A percentile compares a stretch with the other conserved stretches of the same genome.
Evolutionary conservation across 495 filamentous ascomycete genomes (phyloP).

Genomic region (Neurospora sp.): DNA sequence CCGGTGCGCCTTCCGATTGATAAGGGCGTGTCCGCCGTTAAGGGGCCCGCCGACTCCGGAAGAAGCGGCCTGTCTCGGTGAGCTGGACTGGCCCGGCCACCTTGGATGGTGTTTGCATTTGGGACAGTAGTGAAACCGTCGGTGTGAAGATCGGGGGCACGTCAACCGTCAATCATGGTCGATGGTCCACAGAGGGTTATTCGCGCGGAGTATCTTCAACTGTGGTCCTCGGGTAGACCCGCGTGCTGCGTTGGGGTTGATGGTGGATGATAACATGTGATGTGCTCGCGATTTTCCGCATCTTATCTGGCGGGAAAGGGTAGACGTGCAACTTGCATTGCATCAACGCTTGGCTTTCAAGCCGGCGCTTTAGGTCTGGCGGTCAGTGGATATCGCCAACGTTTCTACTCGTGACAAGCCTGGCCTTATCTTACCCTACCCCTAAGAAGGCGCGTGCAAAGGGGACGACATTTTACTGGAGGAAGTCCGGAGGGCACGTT

Average conservation of each 20-base stretch:
- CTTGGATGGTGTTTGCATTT: background rate
- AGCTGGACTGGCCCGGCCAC: background rate
- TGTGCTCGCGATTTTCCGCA: background rate
- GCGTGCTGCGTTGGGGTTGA: background rate
- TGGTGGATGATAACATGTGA: background rate
- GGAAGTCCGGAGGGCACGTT: background rate
- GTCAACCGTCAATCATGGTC: background rate
- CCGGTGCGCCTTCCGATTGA: background rate
- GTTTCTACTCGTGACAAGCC: background rate
- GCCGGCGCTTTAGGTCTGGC: background rate
- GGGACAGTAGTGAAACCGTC: background rate
- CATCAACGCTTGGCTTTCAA: background rate
- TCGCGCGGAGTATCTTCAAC: background rate
- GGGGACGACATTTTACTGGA: background rate
- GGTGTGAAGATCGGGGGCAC: background rate
- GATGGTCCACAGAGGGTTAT: background rate
- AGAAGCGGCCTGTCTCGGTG: background rate
- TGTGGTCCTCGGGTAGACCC: background rate
- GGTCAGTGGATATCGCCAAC: background rate
- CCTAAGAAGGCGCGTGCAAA: background rate
- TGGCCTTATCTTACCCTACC: background rate
- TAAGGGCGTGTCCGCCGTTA: background rate
- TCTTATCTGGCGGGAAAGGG: background rate
- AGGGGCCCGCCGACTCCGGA: background rate
- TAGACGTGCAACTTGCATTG: background rate